Evolutionary conservation across 345 rosid genomes (phyloP).

Genomic region (Raphanus raphanistrum): DNA sequence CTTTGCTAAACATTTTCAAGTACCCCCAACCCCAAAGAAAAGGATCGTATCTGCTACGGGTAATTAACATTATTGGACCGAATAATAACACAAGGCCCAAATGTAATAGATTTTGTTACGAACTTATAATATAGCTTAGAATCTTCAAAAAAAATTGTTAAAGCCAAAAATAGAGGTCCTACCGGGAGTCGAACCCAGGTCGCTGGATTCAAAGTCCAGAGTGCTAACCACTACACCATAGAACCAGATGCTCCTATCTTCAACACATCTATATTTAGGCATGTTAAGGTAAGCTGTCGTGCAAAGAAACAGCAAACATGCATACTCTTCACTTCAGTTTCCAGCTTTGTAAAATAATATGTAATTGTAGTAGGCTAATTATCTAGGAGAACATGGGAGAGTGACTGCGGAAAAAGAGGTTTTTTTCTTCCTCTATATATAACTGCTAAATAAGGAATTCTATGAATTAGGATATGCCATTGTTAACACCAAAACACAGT

Average conservation of each 20-base stretch:
- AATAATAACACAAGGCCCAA: neutral
- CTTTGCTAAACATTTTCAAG: neutral
- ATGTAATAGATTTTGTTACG: neutral
- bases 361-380: neutral
- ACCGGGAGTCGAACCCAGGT: conserved; percentile 99
- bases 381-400: neutral
- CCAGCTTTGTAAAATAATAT: neutral
- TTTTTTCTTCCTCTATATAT: neutral
- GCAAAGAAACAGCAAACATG: neutral
- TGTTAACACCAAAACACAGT: too few species aligned
- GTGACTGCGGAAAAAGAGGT: neutral
- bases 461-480: neutral
- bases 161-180: conserved; percentile 56
- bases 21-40: neutral
- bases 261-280: neutral
- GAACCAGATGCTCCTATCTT: conserved; percentile 38
- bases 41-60: neutral
- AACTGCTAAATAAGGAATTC: neutral
- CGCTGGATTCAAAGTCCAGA: conserved; percentile 99
- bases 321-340: neutral
- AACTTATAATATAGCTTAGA: neutral
- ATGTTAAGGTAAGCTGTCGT: neutral
- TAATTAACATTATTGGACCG: neutral
- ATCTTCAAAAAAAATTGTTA: neutral
- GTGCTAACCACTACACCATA: conserved; percentile 99